Conservation (phyloP, 148 eudicot species). For the Fallopia convolvulus region DNA sequence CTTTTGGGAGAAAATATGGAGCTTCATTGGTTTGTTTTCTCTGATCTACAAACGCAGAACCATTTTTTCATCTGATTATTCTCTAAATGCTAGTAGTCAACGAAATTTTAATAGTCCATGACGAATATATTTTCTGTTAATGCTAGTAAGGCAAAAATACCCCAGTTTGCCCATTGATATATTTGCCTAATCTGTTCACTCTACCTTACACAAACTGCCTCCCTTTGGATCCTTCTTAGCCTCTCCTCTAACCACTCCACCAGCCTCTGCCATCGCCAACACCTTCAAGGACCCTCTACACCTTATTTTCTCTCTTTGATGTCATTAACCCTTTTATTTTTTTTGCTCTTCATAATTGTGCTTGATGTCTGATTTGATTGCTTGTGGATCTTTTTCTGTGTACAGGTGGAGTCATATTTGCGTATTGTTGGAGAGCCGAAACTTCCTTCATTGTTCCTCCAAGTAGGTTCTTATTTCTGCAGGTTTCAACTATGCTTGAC, state of each 20-base stretch:
- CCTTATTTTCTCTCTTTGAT: neutral
- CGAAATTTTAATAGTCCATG: neutral
- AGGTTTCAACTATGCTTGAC: neutral
- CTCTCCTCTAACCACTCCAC: neutral
- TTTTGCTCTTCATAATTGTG: neutral
- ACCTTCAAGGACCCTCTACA: neutral
- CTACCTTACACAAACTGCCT: neutral
- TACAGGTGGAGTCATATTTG: constrained; percentile 93
- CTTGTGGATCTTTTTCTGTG: neutral
- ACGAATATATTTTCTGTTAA: neutral
- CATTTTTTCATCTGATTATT: neutral
- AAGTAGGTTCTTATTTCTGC: constrained; percentile 37
- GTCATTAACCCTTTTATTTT: neutral
- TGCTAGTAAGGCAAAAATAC: no score
- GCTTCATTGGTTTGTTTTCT: neutral
- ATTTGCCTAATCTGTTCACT: neutral
- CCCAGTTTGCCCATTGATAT: neutral
- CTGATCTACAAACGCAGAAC: neutral
- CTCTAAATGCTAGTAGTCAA: neutral
- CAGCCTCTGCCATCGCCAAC: neutral
- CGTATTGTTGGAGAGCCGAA: constrained; percentile 82
- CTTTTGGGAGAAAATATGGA: neutral
- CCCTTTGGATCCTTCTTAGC: neutral
- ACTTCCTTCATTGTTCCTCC: constrained; percentile 90
- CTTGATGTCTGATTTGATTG: neutral